phyloP scores from a whole-genome alignment of 2,329 filamentous ascomycete genomes.

The Apiospora saccharicola region DNA sequence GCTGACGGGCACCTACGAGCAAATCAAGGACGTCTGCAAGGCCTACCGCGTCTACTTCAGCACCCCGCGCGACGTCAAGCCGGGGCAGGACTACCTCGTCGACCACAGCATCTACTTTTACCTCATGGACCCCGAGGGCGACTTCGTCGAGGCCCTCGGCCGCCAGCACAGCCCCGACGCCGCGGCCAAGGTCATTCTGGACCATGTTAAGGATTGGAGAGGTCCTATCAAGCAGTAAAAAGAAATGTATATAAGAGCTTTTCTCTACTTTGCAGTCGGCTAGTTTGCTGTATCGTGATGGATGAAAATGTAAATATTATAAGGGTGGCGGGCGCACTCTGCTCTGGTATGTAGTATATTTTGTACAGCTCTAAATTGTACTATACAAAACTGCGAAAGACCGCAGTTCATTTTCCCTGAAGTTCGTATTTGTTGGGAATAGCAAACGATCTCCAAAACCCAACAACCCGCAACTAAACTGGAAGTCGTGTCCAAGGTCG shows the following conservation, averaged over 20 bases:
- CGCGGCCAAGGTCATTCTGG: conserved; percentile 82
- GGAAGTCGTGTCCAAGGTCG: too few relatives aligned
- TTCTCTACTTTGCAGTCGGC: too few relatives aligned
- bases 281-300: neutral
- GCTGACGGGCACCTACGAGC: conserved; percentile 90
- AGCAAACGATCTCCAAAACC: too few relatives aligned
- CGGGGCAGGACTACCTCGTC: conserved; percentile 95
- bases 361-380: conserved; percentile 10
- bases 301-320: neutral
- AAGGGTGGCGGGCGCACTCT: neutral
- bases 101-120: conserved; percentile 99
- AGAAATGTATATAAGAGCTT: neutral
- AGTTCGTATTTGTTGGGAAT: neutral
- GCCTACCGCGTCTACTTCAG: conserved; percentile 97
- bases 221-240: conserved; percentile 20
- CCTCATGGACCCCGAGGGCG: conserved; percentile 96
- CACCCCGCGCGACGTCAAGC: conserved; percentile 86
- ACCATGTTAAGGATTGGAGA: conserved; percentile 77
- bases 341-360: conserved; percentile 15
- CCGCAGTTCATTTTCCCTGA: neutral
- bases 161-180: conserved; percentile 91
- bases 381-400: neutral
- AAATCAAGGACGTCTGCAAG: conserved; percentile 95
- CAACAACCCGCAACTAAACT: too few relatives aligned
- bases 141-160: conserved; percentile 97